Conservation (phyloP, 2,329 filamentous ascomycete species). For the Apiospora arundinis region DNA sequence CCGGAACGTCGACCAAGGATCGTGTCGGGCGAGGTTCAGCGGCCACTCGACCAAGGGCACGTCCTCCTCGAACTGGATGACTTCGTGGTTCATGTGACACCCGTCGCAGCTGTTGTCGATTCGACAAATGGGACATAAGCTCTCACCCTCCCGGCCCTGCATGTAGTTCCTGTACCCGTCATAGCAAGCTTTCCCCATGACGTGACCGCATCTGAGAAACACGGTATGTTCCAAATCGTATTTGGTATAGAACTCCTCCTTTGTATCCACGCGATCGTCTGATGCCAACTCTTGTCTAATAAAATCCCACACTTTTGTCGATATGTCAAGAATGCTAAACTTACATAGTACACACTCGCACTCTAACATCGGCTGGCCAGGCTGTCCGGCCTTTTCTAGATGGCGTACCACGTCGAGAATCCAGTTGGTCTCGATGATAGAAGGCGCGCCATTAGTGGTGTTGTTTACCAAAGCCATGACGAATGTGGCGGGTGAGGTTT, state of each 20-base stretch:
- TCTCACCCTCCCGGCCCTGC: too few species aligned
- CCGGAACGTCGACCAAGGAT: neutral
- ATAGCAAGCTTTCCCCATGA: neutral
- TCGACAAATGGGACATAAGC: neutral
- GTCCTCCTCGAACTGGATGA: too few species aligned
- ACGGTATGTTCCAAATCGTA: neutral
- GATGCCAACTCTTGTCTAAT: neutral
- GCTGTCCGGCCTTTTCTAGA: neutral
- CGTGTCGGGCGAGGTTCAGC: neutral
- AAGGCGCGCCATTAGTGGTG: too few species aligned
- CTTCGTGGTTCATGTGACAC: rapidly evolving
- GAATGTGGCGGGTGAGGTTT: too few species aligned
- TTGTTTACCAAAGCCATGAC: neutral
- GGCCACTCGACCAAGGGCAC: neutral
- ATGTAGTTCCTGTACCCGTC: too few species aligned
- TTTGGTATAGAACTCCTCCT: neutral
- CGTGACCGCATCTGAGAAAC: neutral
- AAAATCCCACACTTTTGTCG: neutral
- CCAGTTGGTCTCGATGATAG: neutral
- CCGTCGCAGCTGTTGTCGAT: neutral
- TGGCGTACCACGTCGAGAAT: neutral
- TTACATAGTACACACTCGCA: neutral
- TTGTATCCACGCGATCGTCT: neutral
- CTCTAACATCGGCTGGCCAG: neutral
- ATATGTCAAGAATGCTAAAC: neutral